Evolutionary conservation across 495 filamentous ascomycete species (phyloP).

Genomic region (Barbatosphaeria neglecta): DNA sequence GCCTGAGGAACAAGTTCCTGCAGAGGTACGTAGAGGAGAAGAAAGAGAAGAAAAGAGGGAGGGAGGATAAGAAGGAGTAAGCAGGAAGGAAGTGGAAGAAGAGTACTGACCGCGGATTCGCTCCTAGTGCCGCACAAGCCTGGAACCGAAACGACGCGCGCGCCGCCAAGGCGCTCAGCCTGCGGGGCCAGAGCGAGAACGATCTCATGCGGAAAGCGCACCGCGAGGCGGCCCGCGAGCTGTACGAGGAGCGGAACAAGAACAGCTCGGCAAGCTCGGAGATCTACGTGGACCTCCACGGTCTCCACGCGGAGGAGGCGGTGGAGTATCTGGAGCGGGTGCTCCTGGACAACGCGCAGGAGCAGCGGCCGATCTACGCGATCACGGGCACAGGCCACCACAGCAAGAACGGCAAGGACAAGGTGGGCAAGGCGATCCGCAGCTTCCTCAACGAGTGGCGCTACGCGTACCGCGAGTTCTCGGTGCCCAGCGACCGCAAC

Average conservation of each 20-base stretch:
- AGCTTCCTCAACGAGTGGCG: conserved; percentile 89
- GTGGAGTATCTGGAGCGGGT: conserved; percentile 86
- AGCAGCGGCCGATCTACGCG: conserved; percentile 72
- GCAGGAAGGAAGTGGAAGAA: background rate
- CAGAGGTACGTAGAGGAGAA: conserved; percentile 68
- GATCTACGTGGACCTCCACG: conserved; percentile 91
- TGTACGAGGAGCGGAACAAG: conserved; percentile 93
- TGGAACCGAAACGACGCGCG: conserved; percentile 98
- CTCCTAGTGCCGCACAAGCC: conserved; percentile 81
- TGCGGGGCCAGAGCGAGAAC: conserved; percentile 93
- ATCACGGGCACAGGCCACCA: conserved; percentile 97
- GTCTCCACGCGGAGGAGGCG: conserved; percentile 92
- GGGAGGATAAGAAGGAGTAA: background rate
- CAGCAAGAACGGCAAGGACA: conserved; percentile 97
- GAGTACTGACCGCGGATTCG: conserved; percentile 20
- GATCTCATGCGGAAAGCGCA: conserved; percentile 95
- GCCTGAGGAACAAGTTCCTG: conserved; percentile 89
- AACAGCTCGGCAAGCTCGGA: conserved; percentile 49
- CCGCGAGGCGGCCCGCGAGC: conserved; percentile 77
- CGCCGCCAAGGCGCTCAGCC: conserved; percentile 85
- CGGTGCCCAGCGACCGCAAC: conserved; percentile 79
- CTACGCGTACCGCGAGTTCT: conserved; percentile 93
- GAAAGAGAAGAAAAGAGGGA: too few species aligned
- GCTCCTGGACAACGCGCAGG: conserved; percentile 66
- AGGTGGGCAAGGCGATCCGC: conserved; percentile 89